Percentiles rank a stretch among this genome's conserved stretches.
Evolutionary conservation across 1,284 basidiomycete genomes (phyloP).

Genomic region (Abortiporus biennis): DNA sequence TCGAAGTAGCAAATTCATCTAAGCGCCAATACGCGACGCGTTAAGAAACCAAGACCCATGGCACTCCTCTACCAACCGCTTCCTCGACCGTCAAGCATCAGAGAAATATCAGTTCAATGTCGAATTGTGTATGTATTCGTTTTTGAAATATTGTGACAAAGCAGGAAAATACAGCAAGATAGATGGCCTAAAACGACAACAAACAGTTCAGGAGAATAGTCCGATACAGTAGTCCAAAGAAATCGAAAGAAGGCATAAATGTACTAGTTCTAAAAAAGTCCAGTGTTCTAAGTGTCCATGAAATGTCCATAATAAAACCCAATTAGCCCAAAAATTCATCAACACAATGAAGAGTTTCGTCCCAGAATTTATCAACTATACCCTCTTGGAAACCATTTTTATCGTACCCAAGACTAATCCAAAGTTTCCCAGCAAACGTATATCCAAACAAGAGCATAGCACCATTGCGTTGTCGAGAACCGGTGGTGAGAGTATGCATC

Average conservation of each 20-base stretch:
- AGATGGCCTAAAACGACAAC: too few species aligned
- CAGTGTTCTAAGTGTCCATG: neutral
- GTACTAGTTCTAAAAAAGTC: neutral
- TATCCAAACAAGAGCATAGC: slow-evolving; percentile 74
- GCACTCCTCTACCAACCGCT: too few species aligned
- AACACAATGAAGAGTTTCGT: slow-evolving; percentile 40
- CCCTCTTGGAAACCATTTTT: slow-evolving; percentile 60
- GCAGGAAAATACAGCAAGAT: too few species aligned
- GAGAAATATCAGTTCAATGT: too few species aligned
- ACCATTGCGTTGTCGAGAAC: slow-evolving; percentile 65
- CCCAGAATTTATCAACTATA: slow-evolving; percentile 53
- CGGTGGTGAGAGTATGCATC: slow-evolving; percentile 69
- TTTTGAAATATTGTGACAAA: too few species aligned
- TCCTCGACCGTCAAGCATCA: too few species aligned
- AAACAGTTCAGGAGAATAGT: too few species aligned
- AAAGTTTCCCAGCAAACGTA: slow-evolving; percentile 67
- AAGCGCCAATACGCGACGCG: too few species aligned
- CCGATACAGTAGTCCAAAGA: neutral
- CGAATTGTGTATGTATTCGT: too few species aligned
- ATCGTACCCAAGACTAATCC: slow-evolving; percentile 74
- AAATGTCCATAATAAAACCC: too few species aligned
- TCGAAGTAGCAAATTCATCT: too few species aligned
- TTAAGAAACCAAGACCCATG: too few species aligned
- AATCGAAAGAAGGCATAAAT: neutral
- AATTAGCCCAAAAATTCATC: slow-evolving; percentile 41